These are phyloP conservation scores for Aspergillus transmontanensis DNA, from an alignment of 2,329 filamentous ascomycete genomes.

Conservation along the genomic window DNA sequence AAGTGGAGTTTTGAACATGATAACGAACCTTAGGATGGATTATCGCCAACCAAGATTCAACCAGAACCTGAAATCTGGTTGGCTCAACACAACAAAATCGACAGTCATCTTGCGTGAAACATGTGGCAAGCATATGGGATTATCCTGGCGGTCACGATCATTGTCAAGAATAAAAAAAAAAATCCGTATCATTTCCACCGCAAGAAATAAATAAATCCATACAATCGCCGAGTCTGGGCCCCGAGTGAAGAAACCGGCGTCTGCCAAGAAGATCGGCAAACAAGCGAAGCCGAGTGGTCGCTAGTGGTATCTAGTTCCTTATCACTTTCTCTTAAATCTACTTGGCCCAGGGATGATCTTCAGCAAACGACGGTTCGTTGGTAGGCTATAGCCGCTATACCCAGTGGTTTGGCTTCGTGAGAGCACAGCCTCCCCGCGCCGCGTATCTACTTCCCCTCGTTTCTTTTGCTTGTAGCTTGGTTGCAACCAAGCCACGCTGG, in stretches of 20 bases:
- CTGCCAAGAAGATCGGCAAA: constrained; percentile 23
- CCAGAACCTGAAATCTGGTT: neutral
- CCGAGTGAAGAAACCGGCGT: neutral
- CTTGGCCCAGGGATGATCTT: constrained; percentile 3
- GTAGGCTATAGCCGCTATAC: neutral
- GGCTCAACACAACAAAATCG: neutral
- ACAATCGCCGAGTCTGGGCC: neutral
- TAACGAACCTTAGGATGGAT: neutral
- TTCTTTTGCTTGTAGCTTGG: neutral
- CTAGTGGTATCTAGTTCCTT: constrained; percentile 9
- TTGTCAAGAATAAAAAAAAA: neutral
- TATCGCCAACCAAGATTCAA: neutral
- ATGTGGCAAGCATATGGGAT: neutral
- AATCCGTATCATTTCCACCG: neutral
- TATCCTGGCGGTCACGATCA: neutral
- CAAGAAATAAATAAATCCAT: neutral
- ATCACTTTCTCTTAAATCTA: neutral
- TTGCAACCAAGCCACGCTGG: constrained; percentile 15
- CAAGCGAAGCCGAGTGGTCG: constrained; percentile 12
- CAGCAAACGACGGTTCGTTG: neutral
- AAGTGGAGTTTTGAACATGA: neutral
- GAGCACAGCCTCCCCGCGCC: neutral
- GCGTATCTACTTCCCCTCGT: neutral
- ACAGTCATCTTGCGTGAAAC: neutral
- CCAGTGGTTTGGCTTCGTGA: neutral